Percentiles rank a stretch among this genome's conserved stretches.
These are phyloP conservation scores for Sordariomycetes sp. DNA, from an alignment of 2,329 filamentous ascomycete genomes.

Conservation along the genomic window DNA sequence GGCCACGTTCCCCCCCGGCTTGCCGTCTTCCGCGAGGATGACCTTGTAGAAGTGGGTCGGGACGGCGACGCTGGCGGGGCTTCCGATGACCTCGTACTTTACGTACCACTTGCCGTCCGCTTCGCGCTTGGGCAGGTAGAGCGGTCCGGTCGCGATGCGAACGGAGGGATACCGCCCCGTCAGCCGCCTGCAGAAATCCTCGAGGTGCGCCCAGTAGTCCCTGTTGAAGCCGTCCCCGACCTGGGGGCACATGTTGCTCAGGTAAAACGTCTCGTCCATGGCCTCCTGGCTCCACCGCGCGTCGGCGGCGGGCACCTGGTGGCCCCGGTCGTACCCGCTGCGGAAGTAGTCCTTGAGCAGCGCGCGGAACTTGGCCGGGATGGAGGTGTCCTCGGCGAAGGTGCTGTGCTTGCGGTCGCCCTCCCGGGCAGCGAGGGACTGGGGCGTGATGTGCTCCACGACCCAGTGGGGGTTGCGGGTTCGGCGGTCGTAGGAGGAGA, in stretches of 20 bases:
- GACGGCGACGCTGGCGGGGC: constrained; percentile 84
- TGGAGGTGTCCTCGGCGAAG: constrained; percentile 68
- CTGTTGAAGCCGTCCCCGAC: constrained; percentile 97
- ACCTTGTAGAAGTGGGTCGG: constrained; percentile 99
- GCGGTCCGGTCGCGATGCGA: constrained; percentile 79
- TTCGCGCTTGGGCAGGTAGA: constrained; percentile 83
- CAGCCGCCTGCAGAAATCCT: constrained; percentile 86
- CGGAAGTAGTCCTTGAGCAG: constrained; percentile 89
- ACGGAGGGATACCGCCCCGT: constrained; percentile 74
- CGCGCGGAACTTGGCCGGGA: constrained; percentile 80
- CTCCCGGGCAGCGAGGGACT: constrained; percentile 59
- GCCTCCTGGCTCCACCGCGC: constrained; percentile 89
- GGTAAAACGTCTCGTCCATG: constrained; percentile 89
- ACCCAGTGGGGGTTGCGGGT: constrained; percentile 91
- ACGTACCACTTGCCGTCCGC: constrained; percentile 90
- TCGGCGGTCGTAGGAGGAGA: constrained; percentile 82
- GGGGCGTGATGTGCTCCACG: constrained; percentile 87
- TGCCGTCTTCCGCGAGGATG: constrained; percentile 84
- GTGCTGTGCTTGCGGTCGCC: constrained; percentile 74
- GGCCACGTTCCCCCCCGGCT: constrained; percentile 58
- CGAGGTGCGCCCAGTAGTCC: constrained; percentile 98
- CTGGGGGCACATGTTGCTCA: constrained; percentile 97
- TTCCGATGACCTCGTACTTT: constrained; percentile 89
- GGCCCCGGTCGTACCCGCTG: constrained; percentile 87
- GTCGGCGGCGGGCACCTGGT: constrained; percentile 94